A percentile compares a stretch with the other conserved stretches of the same genome.
Evolutionary conservation across 805 yeast genomes (phyloP).

Genomic region (Yarrowia keelungensis): DNA sequence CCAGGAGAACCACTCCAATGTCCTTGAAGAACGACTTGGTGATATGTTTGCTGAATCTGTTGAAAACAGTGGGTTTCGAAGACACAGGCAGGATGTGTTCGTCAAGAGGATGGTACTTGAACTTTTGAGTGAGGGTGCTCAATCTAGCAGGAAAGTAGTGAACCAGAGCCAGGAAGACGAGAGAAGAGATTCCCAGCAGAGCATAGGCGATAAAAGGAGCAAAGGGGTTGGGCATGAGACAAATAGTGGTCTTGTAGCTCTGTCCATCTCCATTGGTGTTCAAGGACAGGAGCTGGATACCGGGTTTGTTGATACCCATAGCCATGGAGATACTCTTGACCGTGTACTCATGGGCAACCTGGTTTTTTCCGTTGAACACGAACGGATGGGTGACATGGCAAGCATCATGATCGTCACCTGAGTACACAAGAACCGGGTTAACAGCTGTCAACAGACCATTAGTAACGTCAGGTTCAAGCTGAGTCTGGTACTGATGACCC

Average conservation of each 20-base stretch:
- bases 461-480: constrained; percentile 68
- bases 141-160: constrained; percentile 17
- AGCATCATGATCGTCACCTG: constrained; percentile 98
- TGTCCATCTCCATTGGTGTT: constrained; percentile 40
- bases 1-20: constrained; percentile 5
- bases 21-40: constrained; percentile 26
- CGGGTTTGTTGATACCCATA: constrained; percentile 86
- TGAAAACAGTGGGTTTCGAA: not conserved
- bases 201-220: constrained; percentile 46
- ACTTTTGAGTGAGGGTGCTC: not conserved
- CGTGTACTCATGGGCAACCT: constrained; percentile 72
- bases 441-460: constrained; percentile 63
- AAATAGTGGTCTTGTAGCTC: constrained; percentile 46
- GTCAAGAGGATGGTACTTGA: constrained; percentile 25
- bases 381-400: constrained; percentile 72
- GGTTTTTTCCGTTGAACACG: constrained; percentile 40
- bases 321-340: constrained; percentile 93
- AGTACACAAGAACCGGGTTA: constrained; percentile 72
- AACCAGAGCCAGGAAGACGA: constrained; percentile 4
- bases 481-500: constrained; percentile 91
- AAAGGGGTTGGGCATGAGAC: constrained; percentile 49
- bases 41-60: constrained; percentile 6
- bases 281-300: constrained; percentile 80
- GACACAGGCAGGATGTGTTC: constrained; percentile 19
- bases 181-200: constrained; percentile 1